Evolutionary conservation across 768 basidiomycete genomes (phyloP).

Genomic region (Tremella yokohamensis): DNA sequence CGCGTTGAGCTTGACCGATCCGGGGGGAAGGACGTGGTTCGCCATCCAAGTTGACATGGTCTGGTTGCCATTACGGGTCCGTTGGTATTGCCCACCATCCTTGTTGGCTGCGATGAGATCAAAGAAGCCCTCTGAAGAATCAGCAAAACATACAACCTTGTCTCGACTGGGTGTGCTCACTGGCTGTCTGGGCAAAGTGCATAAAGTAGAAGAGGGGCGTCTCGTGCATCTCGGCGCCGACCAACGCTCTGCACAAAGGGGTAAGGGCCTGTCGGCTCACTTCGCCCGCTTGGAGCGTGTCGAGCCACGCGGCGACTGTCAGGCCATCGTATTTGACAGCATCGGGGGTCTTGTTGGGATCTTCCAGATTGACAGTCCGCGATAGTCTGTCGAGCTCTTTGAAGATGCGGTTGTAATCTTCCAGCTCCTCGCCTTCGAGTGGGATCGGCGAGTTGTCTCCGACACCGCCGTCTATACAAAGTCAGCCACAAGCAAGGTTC

Average conservation of each 20-base stretch:
- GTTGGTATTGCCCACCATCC: background rate
- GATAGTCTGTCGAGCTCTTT: background rate
- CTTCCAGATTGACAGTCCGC: background rate
- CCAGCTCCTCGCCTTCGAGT: background rate
- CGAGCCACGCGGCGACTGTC: background rate
- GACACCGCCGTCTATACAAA: background rate
- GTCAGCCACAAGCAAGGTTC: background rate
- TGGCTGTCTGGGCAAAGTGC: background rate
- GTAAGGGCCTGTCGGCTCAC: background rate
- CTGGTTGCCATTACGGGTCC: background rate
- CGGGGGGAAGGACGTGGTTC: background rate
- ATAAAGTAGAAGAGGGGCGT: conserved; percentile 3
- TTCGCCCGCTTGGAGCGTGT: background rate
- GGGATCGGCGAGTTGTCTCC: background rate
- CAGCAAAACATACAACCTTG: too few species aligned
- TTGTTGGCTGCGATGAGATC: conserved; percentile 1
- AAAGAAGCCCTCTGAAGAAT: background rate
- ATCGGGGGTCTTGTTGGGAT: conserved; percentile 1
- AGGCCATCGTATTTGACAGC: background rate
- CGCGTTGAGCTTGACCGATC: conserved; percentile 4
- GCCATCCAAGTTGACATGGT: conserved; percentile 4
- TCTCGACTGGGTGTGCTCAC: background rate
- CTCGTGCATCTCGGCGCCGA: conserved; percentile 4
- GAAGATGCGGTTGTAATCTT: conserved; percentile 5
- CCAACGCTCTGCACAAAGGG: background rate